A percentile compares a stretch with the other conserved stretches of the same genome.
Conservation (phyloP, 768 basidiomycete genomes). For the Chalciporus chontae region DNA sequence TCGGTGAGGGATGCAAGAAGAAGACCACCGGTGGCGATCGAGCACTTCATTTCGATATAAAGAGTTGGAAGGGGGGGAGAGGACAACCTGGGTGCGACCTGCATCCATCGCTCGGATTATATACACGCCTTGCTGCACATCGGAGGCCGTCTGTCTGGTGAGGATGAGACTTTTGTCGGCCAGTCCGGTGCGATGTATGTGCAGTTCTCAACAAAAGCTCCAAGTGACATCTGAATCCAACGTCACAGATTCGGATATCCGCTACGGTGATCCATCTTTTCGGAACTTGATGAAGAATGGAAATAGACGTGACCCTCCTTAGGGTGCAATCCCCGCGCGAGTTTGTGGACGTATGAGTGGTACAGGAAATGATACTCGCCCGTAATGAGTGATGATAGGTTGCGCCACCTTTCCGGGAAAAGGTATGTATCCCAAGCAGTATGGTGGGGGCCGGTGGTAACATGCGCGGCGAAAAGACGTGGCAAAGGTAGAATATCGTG, state of each 20-base stretch:
- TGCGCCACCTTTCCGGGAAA: background rate
- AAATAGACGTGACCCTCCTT: background rate
- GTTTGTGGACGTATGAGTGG: background rate
- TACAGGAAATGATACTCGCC: too few species aligned
- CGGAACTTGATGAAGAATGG: background rate
- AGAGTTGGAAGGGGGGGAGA: background rate
- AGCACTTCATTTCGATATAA: conserved; percentile 15
- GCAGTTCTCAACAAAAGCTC: background rate
- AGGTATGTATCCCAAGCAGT: background rate
- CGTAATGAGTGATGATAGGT: too few species aligned
- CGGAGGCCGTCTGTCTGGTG: background rate
- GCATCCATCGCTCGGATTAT: conserved; percentile 9
- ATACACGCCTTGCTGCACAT: background rate
- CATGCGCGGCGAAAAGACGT: too few species aligned
- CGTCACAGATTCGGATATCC: background rate
- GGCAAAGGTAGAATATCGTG: too few species aligned
- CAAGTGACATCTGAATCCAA: background rate
- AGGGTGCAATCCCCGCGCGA: background rate
- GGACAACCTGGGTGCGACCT: background rate
- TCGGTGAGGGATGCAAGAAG: conserved; percentile 11
- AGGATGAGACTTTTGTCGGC: background rate
- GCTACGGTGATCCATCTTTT: background rate
- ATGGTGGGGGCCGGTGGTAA: too few species aligned
- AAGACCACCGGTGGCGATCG: background rate
- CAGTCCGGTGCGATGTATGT: background rate